Base-by-base conservation (phyloP, 441 rosid species). In the Eugenia klotzschiana region DNA sequence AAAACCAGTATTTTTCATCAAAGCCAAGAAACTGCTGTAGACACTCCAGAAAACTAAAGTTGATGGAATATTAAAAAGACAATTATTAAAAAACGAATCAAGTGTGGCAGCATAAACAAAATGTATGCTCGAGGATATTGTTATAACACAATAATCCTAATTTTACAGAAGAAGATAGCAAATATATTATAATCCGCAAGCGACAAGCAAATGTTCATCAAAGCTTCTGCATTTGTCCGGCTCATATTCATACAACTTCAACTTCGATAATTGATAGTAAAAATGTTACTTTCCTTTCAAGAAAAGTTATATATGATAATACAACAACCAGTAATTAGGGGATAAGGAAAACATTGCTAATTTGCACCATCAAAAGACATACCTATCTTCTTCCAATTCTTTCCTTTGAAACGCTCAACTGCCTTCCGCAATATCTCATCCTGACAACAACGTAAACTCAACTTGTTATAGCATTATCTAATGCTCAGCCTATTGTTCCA, bases 311-410 rank as follows among this genome's bases (percentile, higher is more conserved):
- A 33, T 64, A 64, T 9, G 74, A 64, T 64, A 64, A 64, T 33
- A 20, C 22, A 33, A 33, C 46, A 18, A 64, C 46, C 46, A 33
- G 77, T 25, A 33, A 33, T 23, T 33, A 20, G 6, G 14, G n/a
- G 46, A 33, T 18, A 64, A 64, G 43, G 46, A 33, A 64, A 64
- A 20, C 46, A 64, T 4, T 64, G 43, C 46, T 4, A 64, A 64
- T 33, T 51, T 51, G 16, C 56, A 29, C 81, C 23, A 29, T 64
- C 40, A 57, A 27, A 54, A 25, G 8, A 54, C 79, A 25, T 90
- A 97, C 99, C 99, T 85, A 97, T 97, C 87, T 97, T 97, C 89
- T 97, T 97, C 99, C 99, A 97, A 89, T 97, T 97, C 89, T 97
- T 97, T 87, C 98, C 98, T 85, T 97, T 97, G 89, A 93, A 97